Base-by-base conservation (phyloP, 176 grass and related monocot species). In the Olyra latifolia region DNA sequence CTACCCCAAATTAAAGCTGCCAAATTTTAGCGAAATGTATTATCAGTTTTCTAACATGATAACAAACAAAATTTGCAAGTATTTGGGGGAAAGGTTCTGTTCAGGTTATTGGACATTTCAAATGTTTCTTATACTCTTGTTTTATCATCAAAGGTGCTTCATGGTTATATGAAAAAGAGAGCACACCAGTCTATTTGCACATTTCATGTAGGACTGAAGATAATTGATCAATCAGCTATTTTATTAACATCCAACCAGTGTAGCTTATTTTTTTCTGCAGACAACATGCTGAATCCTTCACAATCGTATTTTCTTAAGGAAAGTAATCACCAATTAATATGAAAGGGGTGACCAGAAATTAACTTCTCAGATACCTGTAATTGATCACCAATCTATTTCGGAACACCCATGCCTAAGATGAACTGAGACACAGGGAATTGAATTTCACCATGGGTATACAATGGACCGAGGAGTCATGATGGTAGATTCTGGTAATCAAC, bases 291-390 rank as follows among this genome's bases (percentile, higher is more conserved):
- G 12, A 75, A 72, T 38, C n/a, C 3, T 32, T 46, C 56, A 62
- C 5, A 49, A 72, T 62, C 40, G 10, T 61, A 62, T 70, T 13
- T 38, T 52, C 16, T 48, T 48, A 6, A 50, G 48, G 48, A 50
- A 14, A 40, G 30, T 28, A 30, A 81, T 4, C 13, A 87, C 32
- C 62, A 77, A 58, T 67, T 23, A 72, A 16, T 66, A 74, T 28
- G 43, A 32, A 80, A 80, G 32, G 41, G 11, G 16, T 45, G 27
- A 7, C 29, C n/a, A 77, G 2, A 20, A 62, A 74, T 53, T 38
- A 82, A 81, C 11, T 58, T 62, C 32, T 30, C 25, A 82, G 32
- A 60, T 89, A 98, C 95, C 92, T 93, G 92, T n/a, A n/a, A n/a
- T n/a, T n/a, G n/a, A n/a, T n/a, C n/a, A n/a, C n/a, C n/a, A n/a